Base-by-base conservation (phyloP, 2,329 filamentous ascomycete species). In the Blastomyces parvus region DNA sequence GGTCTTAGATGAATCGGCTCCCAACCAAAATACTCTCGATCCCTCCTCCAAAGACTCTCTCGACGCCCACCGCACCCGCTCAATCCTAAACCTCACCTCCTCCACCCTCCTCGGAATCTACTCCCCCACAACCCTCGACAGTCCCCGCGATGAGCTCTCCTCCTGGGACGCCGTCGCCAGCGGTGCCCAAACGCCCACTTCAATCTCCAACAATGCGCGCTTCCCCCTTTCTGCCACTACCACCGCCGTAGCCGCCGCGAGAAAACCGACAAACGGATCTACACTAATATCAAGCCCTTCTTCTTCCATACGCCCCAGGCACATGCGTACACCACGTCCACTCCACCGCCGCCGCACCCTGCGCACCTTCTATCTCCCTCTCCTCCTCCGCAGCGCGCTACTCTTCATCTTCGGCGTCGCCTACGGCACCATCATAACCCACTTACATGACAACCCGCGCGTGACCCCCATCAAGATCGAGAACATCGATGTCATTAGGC, bases 91-190 rank as follows among this genome's bases (percentile, higher is more conserved):
- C 73, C 82, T 99, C 65, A 96, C 91, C 3, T 88, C 89, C 11
- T 92, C 91, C 1, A 96, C 94, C 0, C 83, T 99, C 5, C 89
- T 88, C 69, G 93, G 94, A 62, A 99, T 99, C 70, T 99, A 96
- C 79, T 87, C 86, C 13, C 86, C 86, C 7, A 84, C 84, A 0
- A 82, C 83, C 40, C 83, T 83, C 64, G 79, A 83, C 55, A 76
- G 66, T 25, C 52, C 60, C n/a, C 60, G 59, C 25, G 60, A 63
- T 17, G 66, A 66, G 25, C 58, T 60, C 4, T 58, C 64, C 9
- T 5, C 25, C 59, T 94, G 88, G 87, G 90, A 88, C 30, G 89
- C 86, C 0, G 38, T 14, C 38, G 38, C 38, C 38, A 40, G 38
- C 38, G 90, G 90, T 44, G 84, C 88, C 40, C 84, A 89, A 72